These are phyloP conservation scores for Mycosphaerella sp. DNA, from an alignment of 2,329 filamentous ascomycete species.

Conservation along the genomic window DNA sequence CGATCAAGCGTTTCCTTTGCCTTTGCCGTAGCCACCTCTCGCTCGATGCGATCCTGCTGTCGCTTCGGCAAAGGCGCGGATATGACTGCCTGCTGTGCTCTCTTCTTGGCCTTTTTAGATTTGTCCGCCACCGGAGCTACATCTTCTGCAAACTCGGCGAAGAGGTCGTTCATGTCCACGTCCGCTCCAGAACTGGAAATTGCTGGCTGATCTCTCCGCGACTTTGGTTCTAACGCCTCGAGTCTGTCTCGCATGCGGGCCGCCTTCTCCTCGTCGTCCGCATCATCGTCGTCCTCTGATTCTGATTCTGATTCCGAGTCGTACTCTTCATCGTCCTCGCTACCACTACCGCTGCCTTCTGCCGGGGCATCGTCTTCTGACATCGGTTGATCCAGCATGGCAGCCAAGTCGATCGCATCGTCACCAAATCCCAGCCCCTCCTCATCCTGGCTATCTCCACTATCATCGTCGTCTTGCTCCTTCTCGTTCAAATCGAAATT, in stretches of 20 bases:
- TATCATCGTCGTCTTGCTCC: slow-evolving; percentile 37
- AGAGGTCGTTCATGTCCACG: slow-evolving; percentile 41
- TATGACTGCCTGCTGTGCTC: slow-evolving; percentile 41
- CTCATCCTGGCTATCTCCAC: slow-evolving; percentile 44
- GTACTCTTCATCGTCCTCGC: slow-evolving; percentile 45
- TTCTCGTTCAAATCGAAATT: slow-evolving; percentile 48
- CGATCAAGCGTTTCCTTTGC: slow-evolving; percentile 83
- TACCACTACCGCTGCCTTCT: slow-evolving; percentile 29
- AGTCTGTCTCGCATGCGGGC: slow-evolving; percentile 47
- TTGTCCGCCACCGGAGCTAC: slow-evolving; percentile 62
- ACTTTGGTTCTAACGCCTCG: slow-evolving; percentile 43
- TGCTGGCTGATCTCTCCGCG: slow-evolving; percentile 7
- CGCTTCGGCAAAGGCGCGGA: slow-evolving; percentile 76
- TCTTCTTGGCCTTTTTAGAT: slow-evolving; percentile 50
- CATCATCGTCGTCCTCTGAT: slow-evolving; percentile 37
- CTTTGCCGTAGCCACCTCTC: slow-evolving; percentile 77
- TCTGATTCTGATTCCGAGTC: slow-evolving; percentile 49
- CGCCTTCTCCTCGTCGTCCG: slow-evolving; percentile 57
- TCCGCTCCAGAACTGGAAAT: slow-evolving; percentile 33
- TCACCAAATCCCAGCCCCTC: slow-evolving; percentile 50
- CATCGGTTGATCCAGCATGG: slow-evolving; percentile 50
- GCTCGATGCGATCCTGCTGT: slow-evolving; percentile 78
- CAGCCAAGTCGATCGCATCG: slow-evolving; percentile 57
- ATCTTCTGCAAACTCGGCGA: slow-evolving; percentile 58
- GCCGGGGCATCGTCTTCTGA: slow-evolving; percentile 41